These are phyloP conservation scores for Globisporangium barbulae DNA, from an alignment of 352 stramenopile genomes.

Conservation along the genomic window DNA sequence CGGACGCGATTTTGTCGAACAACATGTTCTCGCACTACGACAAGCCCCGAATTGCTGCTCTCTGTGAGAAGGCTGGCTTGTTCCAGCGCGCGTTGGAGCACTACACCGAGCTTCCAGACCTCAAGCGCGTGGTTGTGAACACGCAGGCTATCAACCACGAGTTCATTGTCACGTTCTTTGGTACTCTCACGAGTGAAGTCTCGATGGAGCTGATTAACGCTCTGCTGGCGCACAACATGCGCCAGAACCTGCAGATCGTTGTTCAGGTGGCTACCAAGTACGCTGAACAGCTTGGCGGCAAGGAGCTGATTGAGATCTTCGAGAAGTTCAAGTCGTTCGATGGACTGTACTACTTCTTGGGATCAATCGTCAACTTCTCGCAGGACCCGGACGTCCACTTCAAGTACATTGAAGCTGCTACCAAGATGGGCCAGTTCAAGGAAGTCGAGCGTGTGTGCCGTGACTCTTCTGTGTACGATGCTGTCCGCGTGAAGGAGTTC, in stretches of 20 bases:
- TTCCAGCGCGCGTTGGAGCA: constrained; percentile 99
- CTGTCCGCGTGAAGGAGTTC: constrained; percentile 99
- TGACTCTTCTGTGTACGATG: constrained; percentile 99
- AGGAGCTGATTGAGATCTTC: constrained; percentile 98
- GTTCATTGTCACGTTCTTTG: constrained; percentile 99
- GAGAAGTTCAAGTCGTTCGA: constrained; percentile 99
- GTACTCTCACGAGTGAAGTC: constrained; percentile 96
- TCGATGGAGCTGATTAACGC: constrained; percentile 98
- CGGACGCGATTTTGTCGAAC: constrained; percentile 99
- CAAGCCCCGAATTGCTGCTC: constrained; percentile 94
- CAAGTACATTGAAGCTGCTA: constrained; percentile 99
- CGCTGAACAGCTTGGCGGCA: constrained; percentile 89
- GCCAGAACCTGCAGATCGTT: constrained; percentile 98
- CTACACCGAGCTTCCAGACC: constrained; percentile 98
- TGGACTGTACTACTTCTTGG: constrained; percentile 98
- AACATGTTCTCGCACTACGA: constrained; percentile 99
- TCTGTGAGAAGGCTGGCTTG: constrained; percentile 98
- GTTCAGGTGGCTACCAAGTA: constrained; percentile 98
- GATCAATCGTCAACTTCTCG: constrained; percentile 98
- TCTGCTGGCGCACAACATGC: constrained; percentile 96
- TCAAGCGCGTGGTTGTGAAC: constrained; percentile 95
- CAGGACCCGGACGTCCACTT: constrained; percentile 99
- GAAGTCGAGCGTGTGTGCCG: constrained; percentile 99
- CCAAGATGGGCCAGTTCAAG: constrained; percentile 99
- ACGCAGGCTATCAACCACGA: constrained; percentile 93